phyloP scores from a whole-genome alignment of 495 filamentous ascomycete genomes.

The Chaetomidium leptoderma region DNA sequence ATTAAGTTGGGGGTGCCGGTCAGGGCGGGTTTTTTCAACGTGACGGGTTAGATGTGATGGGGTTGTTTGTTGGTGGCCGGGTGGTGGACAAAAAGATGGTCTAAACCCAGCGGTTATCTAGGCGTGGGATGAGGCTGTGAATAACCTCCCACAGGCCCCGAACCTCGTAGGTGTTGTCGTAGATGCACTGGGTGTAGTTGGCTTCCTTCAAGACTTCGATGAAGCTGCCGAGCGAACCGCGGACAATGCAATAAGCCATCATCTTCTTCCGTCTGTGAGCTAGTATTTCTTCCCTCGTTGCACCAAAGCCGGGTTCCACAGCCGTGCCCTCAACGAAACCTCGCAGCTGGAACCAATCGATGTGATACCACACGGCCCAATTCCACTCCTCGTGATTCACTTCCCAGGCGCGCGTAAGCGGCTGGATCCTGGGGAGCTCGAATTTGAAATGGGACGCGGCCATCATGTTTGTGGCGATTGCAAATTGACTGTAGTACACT shows the following conservation, averaged over 20 bases:
- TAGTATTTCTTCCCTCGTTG: neutral
- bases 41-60: neutral
- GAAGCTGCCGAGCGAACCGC: neutral
- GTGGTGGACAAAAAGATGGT: too few species aligned
- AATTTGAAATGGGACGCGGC: neutral
- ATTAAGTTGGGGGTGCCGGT: constrained; percentile 37
- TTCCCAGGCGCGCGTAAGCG: neutral
- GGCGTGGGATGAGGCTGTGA: too few species aligned
- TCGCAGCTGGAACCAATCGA: neutral
- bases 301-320: neutral
- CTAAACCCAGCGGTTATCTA: too few species aligned
- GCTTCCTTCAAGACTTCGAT: neutral
- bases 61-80: too few species aligned
- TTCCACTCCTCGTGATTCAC: neutral
- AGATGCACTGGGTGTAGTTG: neutral
- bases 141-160: too few species aligned
- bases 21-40: constrained; percentile 41
- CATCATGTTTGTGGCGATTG: neutral
- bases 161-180: neutral
- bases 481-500: neutral
- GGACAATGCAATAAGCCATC: neutral
- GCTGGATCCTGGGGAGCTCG: neutral
- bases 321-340: neutral
- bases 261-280: neutral
- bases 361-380: neutral